Evolutionary conservation across 1,284 basidiomycete species (phyloP), one percentile per base, ranked within the genome.

Genomic region (Trichosporon sp.): DNA sequence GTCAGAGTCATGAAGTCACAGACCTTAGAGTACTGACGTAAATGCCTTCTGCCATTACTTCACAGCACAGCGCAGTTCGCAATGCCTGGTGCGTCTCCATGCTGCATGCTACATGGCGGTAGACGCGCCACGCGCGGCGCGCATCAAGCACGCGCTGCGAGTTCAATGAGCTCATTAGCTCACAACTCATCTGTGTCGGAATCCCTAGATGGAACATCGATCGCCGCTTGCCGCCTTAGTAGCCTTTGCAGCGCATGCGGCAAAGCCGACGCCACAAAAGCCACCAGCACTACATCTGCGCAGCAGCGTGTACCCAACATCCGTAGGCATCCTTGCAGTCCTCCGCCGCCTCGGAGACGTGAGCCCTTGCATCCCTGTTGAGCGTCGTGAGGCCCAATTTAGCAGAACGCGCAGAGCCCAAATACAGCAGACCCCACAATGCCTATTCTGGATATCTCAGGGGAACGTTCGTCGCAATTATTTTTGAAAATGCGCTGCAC

Each of bases 161-260:
- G 5, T 12, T n/a, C 3, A 16, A 54, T 54, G 51, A 54, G 21
- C 51, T 19, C 19, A 19, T 21, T 26, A 54, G 51, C 21, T 7
- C 51, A 54, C 12, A n/a, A 4, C 4, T 19, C 51, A 54, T 19
- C 19, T 19, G 21, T 54, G 51, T 26, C 51, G 51, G 51, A 54
- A 26, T n/a, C 51, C 51, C 21, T 54, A 16, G 3, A 16, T 54
- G 21, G 51, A 19, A 54, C 19, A 19, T 26, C 51, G 51, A 54
- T 54, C 51, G 51, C 51, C n/a, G 51, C 21, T 26, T 54, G 51
- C 51, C 51, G 16, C 51, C 51, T 19, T 54, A 54, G 51, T 26
- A 26, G 26, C 26, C 19, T 8, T 10, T n/a, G 4, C 12, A 12
- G 21, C 8, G 51, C 51, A 54, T 54, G 21, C 51, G 51, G 51